Percentiles rank a stretch among this genome's conserved stretches.
Conservation (phyloP, 2,329 filamentous ascomycete genomes). For the Pyrenochaeta sp. region DNA sequence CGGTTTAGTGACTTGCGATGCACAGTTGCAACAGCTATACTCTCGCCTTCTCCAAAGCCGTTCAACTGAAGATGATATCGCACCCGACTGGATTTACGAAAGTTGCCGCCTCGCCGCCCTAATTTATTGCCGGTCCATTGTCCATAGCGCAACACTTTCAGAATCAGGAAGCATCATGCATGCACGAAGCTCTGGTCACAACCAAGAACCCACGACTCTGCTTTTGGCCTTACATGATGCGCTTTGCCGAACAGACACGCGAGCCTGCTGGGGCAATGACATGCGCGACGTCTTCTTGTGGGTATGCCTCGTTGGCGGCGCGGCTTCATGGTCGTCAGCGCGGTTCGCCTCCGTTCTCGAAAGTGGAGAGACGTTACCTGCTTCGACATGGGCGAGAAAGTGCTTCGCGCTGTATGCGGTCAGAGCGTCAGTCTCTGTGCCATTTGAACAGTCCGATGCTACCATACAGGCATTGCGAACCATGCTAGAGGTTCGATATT, state of each 20-base stretch:
- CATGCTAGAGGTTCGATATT: slow-evolving; percentile 35
- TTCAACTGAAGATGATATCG: slow-evolving; percentile 16
- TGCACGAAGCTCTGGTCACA: slow-evolving; percentile 15
- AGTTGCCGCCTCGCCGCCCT: slow-evolving; percentile 41
- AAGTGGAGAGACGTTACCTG: slow-evolving; percentile 12
- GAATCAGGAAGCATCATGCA: slow-evolving; percentile 31
- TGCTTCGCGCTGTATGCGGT: slow-evolving; percentile 42
- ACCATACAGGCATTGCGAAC: slow-evolving; percentile 34
- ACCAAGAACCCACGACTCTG: slow-evolving; percentile 16
- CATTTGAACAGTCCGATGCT: slow-evolving; percentile 31
- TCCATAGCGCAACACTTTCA: slow-evolving; percentile 34
- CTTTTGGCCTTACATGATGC: slow-evolving; percentile 36
- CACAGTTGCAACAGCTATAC: slow-evolving; percentile 37
- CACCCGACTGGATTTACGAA: slow-evolving; percentile 44
- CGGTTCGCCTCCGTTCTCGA: slow-evolving; percentile 3
- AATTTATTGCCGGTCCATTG: slow-evolving; percentile 43
- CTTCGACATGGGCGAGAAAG: slow-evolving; percentile 36
- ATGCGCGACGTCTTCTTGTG: slow-evolving; percentile 42
- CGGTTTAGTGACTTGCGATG: slow-evolving; percentile 28
- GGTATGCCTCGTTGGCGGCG: slow-evolving; percentile 42
- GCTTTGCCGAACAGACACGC: slow-evolving; percentile 33
- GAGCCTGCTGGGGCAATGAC: slow-evolving; percentile 31
- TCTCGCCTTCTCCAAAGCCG: slow-evolving; percentile 25
- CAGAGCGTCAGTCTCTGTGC: slow-evolving; percentile 23
- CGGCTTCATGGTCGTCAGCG: slow-evolving; percentile 31